Percentiles rank a stretch among this genome's conserved stretches.
Evolutionary conservation across 345 rosid species (phyloP).

Genomic region (Microcos paniculata): DNA sequence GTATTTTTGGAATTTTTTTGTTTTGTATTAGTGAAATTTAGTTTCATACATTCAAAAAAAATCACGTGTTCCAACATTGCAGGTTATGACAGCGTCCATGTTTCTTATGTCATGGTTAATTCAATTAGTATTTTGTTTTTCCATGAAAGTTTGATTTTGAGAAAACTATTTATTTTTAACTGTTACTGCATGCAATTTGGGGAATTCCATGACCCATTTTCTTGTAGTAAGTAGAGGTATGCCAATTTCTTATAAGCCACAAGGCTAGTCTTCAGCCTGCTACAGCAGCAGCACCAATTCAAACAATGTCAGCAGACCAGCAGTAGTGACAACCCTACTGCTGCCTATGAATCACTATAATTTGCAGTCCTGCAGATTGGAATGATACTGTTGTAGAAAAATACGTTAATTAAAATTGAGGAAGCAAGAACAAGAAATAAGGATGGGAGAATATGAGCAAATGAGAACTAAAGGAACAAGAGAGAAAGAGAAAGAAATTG

Average conservation of each 20-base stretch:
- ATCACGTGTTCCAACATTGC: not conserved
- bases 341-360: not conserved
- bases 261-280: too few species aligned
- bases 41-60: not conserved
- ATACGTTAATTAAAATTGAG: too few species aligned
- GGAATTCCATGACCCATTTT: not conserved
- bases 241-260: not conserved
- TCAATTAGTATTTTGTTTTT: not conserved
- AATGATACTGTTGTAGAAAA: too few species aligned
- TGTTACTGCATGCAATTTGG: not conserved
- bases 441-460: too few species aligned
- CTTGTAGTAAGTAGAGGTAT: not conserved
- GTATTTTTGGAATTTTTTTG: not conserved
- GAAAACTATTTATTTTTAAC: not conserved
- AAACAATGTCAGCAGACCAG: not conserved
- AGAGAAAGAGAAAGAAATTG: too few species aligned
- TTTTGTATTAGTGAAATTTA: not conserved
- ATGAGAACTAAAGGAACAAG: too few species aligned
- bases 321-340: not conserved
- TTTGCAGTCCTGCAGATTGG: too few species aligned
- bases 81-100: not conserved
- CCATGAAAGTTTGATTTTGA: too few species aligned
- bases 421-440: too few species aligned
- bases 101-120: not conserved
- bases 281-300: not conserved